Base-by-base conservation (phyloP, 805 yeast species). In the Kuraishia borneana region DNA sequence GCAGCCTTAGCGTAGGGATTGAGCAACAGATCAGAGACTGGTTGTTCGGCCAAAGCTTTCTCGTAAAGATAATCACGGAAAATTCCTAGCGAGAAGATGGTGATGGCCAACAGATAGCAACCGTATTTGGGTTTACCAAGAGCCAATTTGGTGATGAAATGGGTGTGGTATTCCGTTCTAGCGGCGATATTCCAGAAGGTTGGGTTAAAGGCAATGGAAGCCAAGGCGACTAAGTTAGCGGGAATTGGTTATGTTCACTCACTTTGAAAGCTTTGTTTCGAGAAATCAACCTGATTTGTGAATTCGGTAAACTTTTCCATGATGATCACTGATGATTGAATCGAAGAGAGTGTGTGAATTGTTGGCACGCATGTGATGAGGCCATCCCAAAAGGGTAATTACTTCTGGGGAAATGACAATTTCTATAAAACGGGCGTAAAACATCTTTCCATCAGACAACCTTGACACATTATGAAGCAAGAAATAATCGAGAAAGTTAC, bases 141-240 rank as follows among this genome's bases (percentile, higher is more conserved):
- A 1, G 81, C 68, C 16, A 83, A 40, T 47, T 80, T 84, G 16
- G 97, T 83, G 36, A 89, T 58, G 35, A 81, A 47, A 44, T 82
- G 81, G 12, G 83, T 75, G 39, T 73, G 73, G 65, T 84, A 84
- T 53, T 92, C 97, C 19, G 72, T 48, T 46, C 97, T 70, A 5
- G 98, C 98, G 17, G 73, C 94, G 38, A 81, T 68, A 55, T 92
- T 92, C 98, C 98, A 92, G 53, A 88, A 89, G 21, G 83, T 71
- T 13, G 98, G 98, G 54, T 92, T 92, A 71, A 92, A 88, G 12
- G 78, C 76, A 45, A 92, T 82, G 21, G 82, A 71, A 6, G 65
- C 68, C 20, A 83, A 52, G 4, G 89, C 73, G 38, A 61, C 66
- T 54, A 9, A 30, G 38, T 36, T 29, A 36, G 39, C 21, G 27